Base-by-base conservation (phyloP, 805 yeast genomes). In the Saccharomycopsis selenospora region DNA sequence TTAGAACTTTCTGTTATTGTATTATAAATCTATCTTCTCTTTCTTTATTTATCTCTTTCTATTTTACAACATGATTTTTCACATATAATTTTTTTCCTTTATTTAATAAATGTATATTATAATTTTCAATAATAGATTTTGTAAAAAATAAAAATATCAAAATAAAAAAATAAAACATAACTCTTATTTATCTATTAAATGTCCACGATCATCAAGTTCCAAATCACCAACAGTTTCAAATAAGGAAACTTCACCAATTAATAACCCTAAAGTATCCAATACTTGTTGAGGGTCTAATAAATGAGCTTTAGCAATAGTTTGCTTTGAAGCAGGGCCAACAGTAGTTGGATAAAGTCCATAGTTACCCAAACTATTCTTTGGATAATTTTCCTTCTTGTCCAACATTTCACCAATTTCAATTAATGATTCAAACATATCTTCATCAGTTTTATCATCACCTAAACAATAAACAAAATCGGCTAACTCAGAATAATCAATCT, bases 361-460 rank as follows among this genome's bases (percentile, higher is more conserved):
- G 42, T 72, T 61, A 26, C 43, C 77, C 57, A 68, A 70, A n/a
- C 62, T 57, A 56, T 79, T 76, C 48, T 63, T 65, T 36, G 69
- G 62, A 4, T 68, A 66, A 2, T 68, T 62, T 7, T 61, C 63
- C 17, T 70, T 60, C 11, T 60, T 54, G 51, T 65, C 67, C 83
- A 84, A 79, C n/a, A 59, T 57, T 2, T 61, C 59, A 57, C 83
- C 88, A 56, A 86, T 77, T 2, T 68, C 70, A 49, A 80, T 77
- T 58, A 93, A 70, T 24, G 91, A 82, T 51, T 71, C 73, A 65
- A 93, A 93, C 99, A 93, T 93, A 61, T 93, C 99, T 65, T 93
- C 99, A 65, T 93, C 99, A 0, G 99, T 93, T 38, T 82, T 74
- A 64, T 93, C 99, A 65, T 93, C 99, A 45, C 99, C 99, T 40